Evolutionary conservation across 139 green algal genomes (phyloP).

Genomic region (Auxenochlorella pyrenoidosa): DNA sequence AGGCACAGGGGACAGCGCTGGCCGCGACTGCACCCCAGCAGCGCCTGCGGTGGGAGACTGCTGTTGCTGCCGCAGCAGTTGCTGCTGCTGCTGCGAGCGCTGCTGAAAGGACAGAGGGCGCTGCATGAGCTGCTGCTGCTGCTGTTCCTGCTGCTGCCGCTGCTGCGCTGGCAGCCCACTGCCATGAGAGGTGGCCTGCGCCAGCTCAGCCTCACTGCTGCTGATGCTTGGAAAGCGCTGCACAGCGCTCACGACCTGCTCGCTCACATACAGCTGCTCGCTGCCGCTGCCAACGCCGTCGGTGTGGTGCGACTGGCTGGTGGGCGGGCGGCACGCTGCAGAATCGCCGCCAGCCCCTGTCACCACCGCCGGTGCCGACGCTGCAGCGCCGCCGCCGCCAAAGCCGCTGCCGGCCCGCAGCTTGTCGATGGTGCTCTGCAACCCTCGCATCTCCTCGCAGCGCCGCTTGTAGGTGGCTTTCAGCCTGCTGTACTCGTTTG

Average conservation of each 20-base stretch:
- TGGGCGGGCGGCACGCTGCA: background rate
- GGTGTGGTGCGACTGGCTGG: background rate
- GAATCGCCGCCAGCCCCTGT: background rate
- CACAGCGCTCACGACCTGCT: background rate
- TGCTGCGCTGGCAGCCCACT: background rate
- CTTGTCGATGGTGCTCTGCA: background rate
- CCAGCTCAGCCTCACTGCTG: background rate
- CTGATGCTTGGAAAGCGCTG: background rate
- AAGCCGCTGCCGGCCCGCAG: background rate
- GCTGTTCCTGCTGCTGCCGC: background rate
- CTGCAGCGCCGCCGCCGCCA: background rate
- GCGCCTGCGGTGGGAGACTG: too few relatives aligned
- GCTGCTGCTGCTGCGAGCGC: background rate
- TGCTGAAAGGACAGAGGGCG: background rate
- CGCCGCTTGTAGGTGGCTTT: slow-evolving; percentile 2
- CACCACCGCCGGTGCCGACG: background rate
- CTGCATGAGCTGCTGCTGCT: background rate
- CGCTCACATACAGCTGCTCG: background rate
- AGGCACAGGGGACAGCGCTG: background rate
- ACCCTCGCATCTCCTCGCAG: background rate
- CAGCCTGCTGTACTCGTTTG: background rate
- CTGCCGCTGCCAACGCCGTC: background rate
- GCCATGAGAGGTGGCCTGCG: too few relatives aligned
- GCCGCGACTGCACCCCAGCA: background rate
- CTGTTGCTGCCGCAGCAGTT: background rate